Conservation (phyloP, 805 yeast genomes). For the Grigorovia transvaalensis region DNA sequence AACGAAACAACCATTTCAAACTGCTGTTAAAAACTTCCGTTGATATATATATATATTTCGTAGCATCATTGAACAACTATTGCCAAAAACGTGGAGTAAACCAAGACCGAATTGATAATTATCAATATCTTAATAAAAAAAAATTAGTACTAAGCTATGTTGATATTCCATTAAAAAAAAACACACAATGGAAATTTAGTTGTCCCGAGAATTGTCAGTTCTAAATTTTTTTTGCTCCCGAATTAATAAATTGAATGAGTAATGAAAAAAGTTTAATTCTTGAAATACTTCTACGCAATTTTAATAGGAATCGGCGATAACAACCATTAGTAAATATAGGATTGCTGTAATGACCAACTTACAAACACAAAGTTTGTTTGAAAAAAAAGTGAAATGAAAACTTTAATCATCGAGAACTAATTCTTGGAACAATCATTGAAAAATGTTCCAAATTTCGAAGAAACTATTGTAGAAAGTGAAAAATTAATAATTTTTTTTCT, state of each 20-base stretch:
- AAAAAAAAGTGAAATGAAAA: background rate
- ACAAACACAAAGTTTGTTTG: background rate
- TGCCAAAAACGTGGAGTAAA: background rate
- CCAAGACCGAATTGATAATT: background rate
- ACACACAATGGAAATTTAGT: background rate
- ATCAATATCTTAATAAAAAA: background rate
- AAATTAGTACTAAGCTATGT: too few species aligned
- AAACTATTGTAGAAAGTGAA: background rate
- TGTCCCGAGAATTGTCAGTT: background rate
- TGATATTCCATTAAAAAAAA: background rate
- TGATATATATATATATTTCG: too few species aligned
- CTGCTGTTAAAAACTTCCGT: too few species aligned
- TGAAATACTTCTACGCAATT: background rate
- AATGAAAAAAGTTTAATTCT: too few species aligned
- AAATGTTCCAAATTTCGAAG: background rate
- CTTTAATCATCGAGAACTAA: background rate
- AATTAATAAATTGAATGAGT: background rate
- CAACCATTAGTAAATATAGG: too few species aligned
- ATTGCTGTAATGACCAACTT: background rate
- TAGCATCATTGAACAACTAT: background rate
- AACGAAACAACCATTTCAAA: too few species aligned
- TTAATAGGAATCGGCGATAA: background rate
- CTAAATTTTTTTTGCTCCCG: background rate
- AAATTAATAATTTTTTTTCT: too few species aligned
- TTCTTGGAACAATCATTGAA: background rate